phyloP scores from a whole-genome alignment of 2,329 filamentous ascomycete species.

The Bipolaris oryzae region DNA sequence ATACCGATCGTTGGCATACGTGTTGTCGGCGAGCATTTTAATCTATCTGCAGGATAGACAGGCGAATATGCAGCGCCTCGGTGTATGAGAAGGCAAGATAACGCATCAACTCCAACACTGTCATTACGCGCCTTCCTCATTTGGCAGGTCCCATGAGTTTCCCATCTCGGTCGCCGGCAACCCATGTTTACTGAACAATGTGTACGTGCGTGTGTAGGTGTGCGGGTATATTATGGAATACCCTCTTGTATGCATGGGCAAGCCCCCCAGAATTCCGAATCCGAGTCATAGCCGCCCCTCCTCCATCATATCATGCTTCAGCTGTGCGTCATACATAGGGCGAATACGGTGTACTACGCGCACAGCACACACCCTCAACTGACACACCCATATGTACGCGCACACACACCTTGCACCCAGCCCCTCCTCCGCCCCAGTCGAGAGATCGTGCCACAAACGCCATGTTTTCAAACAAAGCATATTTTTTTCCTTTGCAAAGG shows the following conservation, averaged over 20 bases:
- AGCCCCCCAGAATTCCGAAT: conserved; percentile 9
- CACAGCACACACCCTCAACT: not conserved
- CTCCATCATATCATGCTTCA: conserved; percentile 7
- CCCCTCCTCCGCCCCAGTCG: not conserved
- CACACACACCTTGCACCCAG: not conserved
- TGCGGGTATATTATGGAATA: not conserved
- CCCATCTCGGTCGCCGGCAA: conserved; percentile 3
- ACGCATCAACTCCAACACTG: not conserved
- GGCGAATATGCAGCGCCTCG: not conserved
- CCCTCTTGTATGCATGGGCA: not conserved
- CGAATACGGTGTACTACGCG: not conserved
- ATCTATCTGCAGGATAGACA: not conserved
- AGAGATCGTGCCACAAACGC: not conserved
- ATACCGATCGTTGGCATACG: not conserved
- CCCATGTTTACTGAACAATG: not conserved
- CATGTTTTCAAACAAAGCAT: not conserved
- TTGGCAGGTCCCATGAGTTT: conserved; percentile 5
- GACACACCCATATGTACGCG: not conserved
- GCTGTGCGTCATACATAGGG: conserved; percentile 16
- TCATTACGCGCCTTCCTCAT: conserved; percentile 11
- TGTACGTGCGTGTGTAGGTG: not conserved
- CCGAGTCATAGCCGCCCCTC: conserved; percentile 1
- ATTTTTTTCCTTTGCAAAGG: not conserved
- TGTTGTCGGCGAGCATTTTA: not conserved
- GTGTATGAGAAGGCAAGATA: not conserved